Percentiles rank a stretch among this genome's conserved stretches.
These are phyloP conservation scores for Pleurotus citrinopileatus DNA, from an alignment of 768 basidiomycete genomes.

Conservation along the genomic window DNA sequence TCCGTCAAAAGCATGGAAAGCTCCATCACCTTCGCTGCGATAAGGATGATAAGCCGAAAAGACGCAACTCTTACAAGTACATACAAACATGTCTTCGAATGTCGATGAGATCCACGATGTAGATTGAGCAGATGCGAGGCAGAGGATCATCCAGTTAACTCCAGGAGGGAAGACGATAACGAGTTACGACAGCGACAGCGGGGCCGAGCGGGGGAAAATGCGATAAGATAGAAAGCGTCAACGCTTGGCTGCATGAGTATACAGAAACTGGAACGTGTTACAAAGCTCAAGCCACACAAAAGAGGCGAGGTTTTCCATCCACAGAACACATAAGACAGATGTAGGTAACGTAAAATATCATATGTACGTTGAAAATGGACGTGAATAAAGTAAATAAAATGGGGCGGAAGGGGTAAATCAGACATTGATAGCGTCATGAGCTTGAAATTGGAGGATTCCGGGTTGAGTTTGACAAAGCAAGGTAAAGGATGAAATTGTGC, in stretches of 20 bases:
- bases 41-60: background rate
- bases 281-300: too few relatives aligned
- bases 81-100: background rate
- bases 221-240: background rate
- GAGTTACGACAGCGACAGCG: background rate
- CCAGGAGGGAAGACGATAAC: background rate
- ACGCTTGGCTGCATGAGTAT: background rate
- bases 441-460: background rate
- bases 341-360: too few relatives aligned
- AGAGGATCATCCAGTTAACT: background rate
- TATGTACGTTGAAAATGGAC: background rate
- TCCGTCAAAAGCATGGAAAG: too few relatives aligned
- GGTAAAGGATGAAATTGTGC: too few relatives aligned
- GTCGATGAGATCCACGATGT: background rate
- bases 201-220: background rate
- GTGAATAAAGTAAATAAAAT: background rate
- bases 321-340: too few relatives aligned
- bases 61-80: too few relatives aligned
- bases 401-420: background rate
- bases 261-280: too few relatives aligned
- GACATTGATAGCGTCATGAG: background rate
- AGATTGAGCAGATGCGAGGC: background rate
- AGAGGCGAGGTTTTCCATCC: too few relatives aligned
- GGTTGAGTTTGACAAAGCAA: too few relatives aligned
- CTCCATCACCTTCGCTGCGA: background rate